phyloP scores from a whole-genome alignment of 306 rosid species.

The Sechiopsis laciniata region DNA sequence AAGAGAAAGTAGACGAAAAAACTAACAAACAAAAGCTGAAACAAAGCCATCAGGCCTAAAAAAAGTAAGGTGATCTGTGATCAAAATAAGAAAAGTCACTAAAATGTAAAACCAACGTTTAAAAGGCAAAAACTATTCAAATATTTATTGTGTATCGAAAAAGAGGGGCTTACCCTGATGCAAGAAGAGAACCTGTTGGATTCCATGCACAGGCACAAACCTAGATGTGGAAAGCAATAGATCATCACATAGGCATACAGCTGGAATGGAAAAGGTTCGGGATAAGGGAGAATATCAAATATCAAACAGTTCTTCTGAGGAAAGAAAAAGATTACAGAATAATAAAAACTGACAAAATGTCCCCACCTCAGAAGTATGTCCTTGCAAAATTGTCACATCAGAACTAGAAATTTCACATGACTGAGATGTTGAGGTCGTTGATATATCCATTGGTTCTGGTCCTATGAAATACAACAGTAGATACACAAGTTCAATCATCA shows the following conservation, averaged over 20 bases:
- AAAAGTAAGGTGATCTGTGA: too few relatives aligned
- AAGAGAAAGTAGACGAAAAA: too few relatives aligned
- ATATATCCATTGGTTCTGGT: slow-evolving; percentile 72
- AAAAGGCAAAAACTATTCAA: neutral
- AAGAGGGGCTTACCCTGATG: slow-evolving; percentile 66
- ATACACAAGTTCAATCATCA: neutral
- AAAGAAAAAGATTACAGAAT: neutral
- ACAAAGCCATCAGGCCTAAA: neutral
- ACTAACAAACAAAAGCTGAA: too few relatives aligned
- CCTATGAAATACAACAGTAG: slow-evolving; percentile 33
- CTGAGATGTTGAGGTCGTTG: slow-evolving; percentile 48
- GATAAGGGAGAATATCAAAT: slow-evolving; percentile 19
- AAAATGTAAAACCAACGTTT: neutral
- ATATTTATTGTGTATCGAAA: neutral
- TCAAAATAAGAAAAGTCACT: neutral
- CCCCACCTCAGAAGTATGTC: slow-evolving; percentile 88
- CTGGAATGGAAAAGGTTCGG: slow-evolving; percentile 25
- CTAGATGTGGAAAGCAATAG: slow-evolving; percentile 39
- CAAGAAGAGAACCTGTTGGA: slow-evolving; percentile 88
- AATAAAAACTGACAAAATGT: slow-evolving; percentile 24
- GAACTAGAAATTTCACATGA: slow-evolving; percentile 64
- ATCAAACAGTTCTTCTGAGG: neutral
- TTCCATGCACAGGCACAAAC: slow-evolving; percentile 98
- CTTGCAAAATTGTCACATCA: slow-evolving; percentile 82
- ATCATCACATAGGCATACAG: slow-evolving; percentile 23